Percentiles rank a stretch among this genome's conserved stretches.
Conservation (phyloP, 2,329 filamentous ascomycete genomes). For the Alternaria sp. region DNA sequence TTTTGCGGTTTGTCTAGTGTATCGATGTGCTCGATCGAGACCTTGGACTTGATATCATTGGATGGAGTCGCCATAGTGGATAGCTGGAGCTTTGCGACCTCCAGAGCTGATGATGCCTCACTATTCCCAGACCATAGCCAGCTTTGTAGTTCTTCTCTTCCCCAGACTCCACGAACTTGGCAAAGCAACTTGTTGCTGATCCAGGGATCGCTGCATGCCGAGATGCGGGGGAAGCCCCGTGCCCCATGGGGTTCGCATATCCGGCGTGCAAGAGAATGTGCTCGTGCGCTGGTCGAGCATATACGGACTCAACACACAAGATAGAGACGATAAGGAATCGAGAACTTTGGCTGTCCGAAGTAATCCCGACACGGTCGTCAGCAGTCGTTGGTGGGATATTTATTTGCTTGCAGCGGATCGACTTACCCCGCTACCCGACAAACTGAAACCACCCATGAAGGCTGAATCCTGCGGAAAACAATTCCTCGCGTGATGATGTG, state of each 20-base stretch:
- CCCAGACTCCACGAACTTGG: conserved; percentile 2
- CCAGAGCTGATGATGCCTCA: not conserved
- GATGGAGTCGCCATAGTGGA: not conserved
- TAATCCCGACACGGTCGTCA: not conserved
- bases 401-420: not conserved
- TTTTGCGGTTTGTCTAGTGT: conserved; percentile 22
- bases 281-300: not conserved
- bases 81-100: not conserved
- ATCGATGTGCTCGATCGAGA: conserved; percentile 21
- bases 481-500: not conserved
- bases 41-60: not conserved
- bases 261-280: not conserved
- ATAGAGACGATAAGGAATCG: not conserved
- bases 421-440: not conserved
- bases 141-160: not conserved
- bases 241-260: not conserved
- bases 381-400: conserved; percentile 1
- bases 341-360: not conserved
- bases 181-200: not conserved
- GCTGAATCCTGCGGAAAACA: not conserved
- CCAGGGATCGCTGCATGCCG: not conserved
- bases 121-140: not conserved
- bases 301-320: not conserved
- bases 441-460: not conserved
- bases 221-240: conserved; percentile 2